These are phyloP conservation scores for Penicillium capsulatum DNA, from an alignment of 2,329 filamentous ascomycete genomes.

Conservation along the genomic window DNA sequence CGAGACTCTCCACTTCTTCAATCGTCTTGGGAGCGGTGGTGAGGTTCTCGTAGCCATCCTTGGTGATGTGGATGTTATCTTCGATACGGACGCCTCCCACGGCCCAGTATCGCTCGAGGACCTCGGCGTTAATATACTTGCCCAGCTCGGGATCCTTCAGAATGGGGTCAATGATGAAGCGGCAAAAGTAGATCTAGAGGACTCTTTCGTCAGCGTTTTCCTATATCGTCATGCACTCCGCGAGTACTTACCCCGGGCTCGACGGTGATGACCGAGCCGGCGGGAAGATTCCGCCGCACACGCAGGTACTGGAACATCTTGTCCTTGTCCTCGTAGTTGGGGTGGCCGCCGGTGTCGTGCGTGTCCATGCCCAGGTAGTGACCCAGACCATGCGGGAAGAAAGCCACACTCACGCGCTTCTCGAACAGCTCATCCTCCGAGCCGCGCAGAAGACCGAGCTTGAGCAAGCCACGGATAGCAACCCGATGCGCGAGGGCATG, in stretches of 20 bases:
- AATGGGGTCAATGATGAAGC: conserved; percentile 80
- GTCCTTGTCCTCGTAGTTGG: conserved; percentile 75
- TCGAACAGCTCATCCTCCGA: conserved; percentile 67
- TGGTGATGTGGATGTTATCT: conserved; percentile 79
- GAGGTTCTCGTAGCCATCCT: conserved; percentile 75
- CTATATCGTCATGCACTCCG: too few species aligned
- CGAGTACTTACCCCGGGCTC: conserved; percentile 84
- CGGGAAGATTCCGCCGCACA: conserved; percentile 69
- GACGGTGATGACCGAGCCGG: conserved; percentile 82
- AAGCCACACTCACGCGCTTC: conserved; percentile 76
- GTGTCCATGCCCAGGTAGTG: conserved; percentile 93
- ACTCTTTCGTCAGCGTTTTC: too few species aligned
- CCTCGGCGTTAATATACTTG: conserved; percentile 69
- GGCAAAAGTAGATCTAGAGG: conserved; percentile 87
- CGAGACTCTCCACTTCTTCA: conserved; percentile 58
- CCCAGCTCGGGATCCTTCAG: conserved; percentile 66
- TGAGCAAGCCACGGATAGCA: conserved; percentile 65
- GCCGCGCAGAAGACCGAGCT: conserved; percentile 65
- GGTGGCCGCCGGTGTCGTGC: conserved; percentile 76
- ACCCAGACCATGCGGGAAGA: conserved; percentile 86
- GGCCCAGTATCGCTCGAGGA: conserved; percentile 75
- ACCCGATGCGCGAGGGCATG: conserved; percentile 69
- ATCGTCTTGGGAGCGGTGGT: conserved; percentile 71
- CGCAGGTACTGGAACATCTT: conserved; percentile 82
- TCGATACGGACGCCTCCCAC: conserved; percentile 93